Base-by-base conservation (phyloP, 495 filamentous ascomycete species). In the Penicillium verhagenii region DNA sequence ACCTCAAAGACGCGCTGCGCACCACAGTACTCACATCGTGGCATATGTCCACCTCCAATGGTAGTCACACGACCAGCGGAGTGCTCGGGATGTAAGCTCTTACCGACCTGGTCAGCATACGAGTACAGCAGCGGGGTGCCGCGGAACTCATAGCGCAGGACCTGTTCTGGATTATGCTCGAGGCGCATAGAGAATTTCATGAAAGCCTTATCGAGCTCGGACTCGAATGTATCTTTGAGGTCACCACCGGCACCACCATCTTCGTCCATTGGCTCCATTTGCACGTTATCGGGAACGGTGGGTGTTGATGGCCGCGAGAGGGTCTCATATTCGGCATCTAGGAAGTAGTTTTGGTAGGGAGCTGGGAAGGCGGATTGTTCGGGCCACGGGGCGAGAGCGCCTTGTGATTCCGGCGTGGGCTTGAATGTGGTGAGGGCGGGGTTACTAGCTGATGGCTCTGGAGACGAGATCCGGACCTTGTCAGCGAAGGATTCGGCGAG, bases 301-400 rank as follows among this genome's bases (percentile, higher is more conserved):
- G 60, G 72, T 47, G 54, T 81, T 58, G 52, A 82, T 59, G 67
- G 78, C 47, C 54, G 68, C 21, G 52, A 87, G 38, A 97, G 82
- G 16, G 85, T 86, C 67, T 97, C 95, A 76, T 90, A 92, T 58
- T 97, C 94, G 10, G 92, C 93, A 65, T 97, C 93, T 39, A 99
- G 83, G 76, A 89, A 86, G 71, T 84, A 89, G 43, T 79, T 66
- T 0, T 90, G 86, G 74, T 91, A 97, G 4, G 89, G 75, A 0
- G 75, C 18, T 2, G 91, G 90, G 58, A 88, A 86, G 2, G 72
- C 69, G 6, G 83, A 72, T 25, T 77, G 69, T 21, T 77, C 50
- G 16, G 94, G 93, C 92, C 92, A 98, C 5, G 91, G 89, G 25
- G 86, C 58, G 1, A 56, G 56, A 1, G 72, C 46, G 2, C 60